Evolutionary conservation across 495 filamentous ascomycete species (phyloP).

Genomic region (Astrothelium subdiscretum): DNA sequence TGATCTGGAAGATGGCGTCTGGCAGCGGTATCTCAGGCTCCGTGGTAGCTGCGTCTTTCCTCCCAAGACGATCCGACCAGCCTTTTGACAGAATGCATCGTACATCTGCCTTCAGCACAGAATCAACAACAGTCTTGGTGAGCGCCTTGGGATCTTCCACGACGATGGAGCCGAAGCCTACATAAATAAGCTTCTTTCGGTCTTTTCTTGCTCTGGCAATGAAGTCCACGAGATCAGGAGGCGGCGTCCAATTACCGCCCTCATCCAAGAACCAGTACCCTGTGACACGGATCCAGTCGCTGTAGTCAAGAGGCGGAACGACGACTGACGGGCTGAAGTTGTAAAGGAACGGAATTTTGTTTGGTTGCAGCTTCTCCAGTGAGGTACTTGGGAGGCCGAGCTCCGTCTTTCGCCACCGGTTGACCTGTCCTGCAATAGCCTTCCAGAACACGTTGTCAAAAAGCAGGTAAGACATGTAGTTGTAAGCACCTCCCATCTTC

Average conservation of each 20-base stretch:
- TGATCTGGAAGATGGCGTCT: slow-evolving; percentile 72
- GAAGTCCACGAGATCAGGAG: slow-evolving; percentile 62
- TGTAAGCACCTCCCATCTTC: slow-evolving; percentile 91
- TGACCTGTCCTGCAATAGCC: slow-evolving; percentile 80
- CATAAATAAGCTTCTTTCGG: slow-evolving; percentile 86
- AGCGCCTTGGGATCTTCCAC: slow-evolving; percentile 83
- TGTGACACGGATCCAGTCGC: slow-evolving; percentile 93
- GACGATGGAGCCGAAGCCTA: slow-evolving; percentile 92
- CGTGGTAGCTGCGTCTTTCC: slow-evolving; percentile 35
- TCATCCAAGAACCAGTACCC: slow-evolving; percentile 97
- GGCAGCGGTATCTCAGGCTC: slow-evolving; percentile 64
- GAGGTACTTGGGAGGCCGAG: slow-evolving; percentile 69
- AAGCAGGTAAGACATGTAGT: slow-evolving; percentile 90
- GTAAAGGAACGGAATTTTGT: slow-evolving; percentile 95
- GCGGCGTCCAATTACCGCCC: slow-evolving; percentile 60
- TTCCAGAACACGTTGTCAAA: slow-evolving; percentile 98
- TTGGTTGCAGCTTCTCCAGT: slow-evolving; percentile 83
- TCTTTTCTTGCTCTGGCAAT: slow-evolving; percentile 69
- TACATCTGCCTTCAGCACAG: slow-evolving; percentile 82
- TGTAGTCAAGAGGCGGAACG: slow-evolving; percentile 84
- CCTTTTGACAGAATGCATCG: slow-evolving; percentile 93
- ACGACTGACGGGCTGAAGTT: slow-evolving; percentile 93
- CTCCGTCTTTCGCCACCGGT: slow-evolving; percentile 77
- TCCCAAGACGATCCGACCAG: slow-evolving; percentile 87
- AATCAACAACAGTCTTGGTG: slow-evolving; percentile 81